Base-by-base conservation (phyloP, 805 yeast species). In the Pichia membranifaciens region DNA sequence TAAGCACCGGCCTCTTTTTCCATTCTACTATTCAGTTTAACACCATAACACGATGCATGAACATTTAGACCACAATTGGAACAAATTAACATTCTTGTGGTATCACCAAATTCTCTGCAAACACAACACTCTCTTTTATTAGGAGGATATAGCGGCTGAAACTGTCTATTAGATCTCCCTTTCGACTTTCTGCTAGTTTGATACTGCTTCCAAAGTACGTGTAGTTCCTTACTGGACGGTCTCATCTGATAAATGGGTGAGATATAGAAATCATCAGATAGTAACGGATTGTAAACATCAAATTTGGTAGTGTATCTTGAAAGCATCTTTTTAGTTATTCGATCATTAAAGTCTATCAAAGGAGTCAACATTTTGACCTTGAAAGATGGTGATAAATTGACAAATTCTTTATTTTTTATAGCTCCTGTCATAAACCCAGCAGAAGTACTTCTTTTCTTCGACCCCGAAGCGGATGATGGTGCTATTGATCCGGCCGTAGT, bases 41-140 rank as follows among this genome's bases (percentile, higher is more conserved):
- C 60, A 0, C 95, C 96, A 58, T 81, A 82, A 57, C 96, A 89
- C 0, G 74, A 62, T 3, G 76, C 69, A 60, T 89, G 96, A 2
- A 82, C 87, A 46, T 72, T 72, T 29, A 87, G 65, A 0, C 85
- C 85, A 68, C 96, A 89, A 25, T 71, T 68, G 2, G 70, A 58
- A 61, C 96, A 88, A 0, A 72, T 64, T 9, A 84, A 54, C 55
- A 76, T 68, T 33, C 72, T 74, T 12, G 69, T 72, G 4, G 34
- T 46, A 21, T 44, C 50, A 12, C 48, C 58, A 5, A 54, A 44
- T 10, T 67, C 73, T 4, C 74, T 64, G 55, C 93, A 85, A 0
- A 84, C 77, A 40, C 80, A 74, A 58, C 93, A 85, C 12, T 68
- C 62, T 16, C 74, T 58, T 7, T 57, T 56, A 12, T 53, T 42